Evolutionary conservation across 495 filamentous ascomycete species (phyloP).

Genomic region (Aspergillus steynii): DNA sequence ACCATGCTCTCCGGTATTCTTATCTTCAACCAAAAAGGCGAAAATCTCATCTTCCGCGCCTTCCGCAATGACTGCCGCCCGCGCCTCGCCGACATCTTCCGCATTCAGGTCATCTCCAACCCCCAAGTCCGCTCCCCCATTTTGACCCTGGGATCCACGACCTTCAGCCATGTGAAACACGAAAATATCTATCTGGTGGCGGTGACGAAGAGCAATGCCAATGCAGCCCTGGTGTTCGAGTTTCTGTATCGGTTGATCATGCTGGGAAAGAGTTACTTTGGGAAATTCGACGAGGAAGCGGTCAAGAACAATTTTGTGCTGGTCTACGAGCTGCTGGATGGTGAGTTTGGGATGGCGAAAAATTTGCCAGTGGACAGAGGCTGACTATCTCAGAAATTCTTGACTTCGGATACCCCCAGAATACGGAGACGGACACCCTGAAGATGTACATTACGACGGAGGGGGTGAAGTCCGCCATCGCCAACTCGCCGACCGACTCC

Average conservation of each 20-base stretch:
- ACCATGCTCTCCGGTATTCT: conserved; percentile 95
- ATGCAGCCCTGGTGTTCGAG: conserved; percentile 97
- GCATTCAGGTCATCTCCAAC: conserved; percentile 99
- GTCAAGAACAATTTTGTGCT: conserved; percentile 99
- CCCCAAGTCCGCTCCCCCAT: conserved; percentile 97
- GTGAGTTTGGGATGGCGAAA: conserved; percentile 43
- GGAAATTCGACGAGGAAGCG: conserved; percentile 98
- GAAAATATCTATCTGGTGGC: conserved; percentile 99
- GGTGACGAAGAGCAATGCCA: conserved; percentile 98
- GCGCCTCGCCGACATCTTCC: conserved; percentile 96
- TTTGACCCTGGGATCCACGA: conserved; percentile 94
- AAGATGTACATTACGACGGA: conserved; percentile 99
- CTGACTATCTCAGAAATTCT: conserved; percentile 73
- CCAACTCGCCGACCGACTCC: conserved; percentile 69
- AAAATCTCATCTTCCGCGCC: conserved; percentile 98
- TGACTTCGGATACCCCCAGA: conserved; percentile 99
- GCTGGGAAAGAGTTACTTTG: conserved; percentile 94
- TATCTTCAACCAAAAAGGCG: conserved; percentile 99
- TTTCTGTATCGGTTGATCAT: conserved; percentile 91
- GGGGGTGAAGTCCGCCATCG: conserved; percentile 93
- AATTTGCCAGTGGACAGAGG: not conserved
- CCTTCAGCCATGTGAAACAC: conserved; percentile 98
- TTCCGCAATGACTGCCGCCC: conserved; percentile 98
- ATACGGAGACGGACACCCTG: conserved; percentile 97
- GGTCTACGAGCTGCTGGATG: conserved; percentile 96